Evolutionary conservation across 306 rosid genomes (phyloP).

Genomic region (Gastrolobium villosum): DNA sequence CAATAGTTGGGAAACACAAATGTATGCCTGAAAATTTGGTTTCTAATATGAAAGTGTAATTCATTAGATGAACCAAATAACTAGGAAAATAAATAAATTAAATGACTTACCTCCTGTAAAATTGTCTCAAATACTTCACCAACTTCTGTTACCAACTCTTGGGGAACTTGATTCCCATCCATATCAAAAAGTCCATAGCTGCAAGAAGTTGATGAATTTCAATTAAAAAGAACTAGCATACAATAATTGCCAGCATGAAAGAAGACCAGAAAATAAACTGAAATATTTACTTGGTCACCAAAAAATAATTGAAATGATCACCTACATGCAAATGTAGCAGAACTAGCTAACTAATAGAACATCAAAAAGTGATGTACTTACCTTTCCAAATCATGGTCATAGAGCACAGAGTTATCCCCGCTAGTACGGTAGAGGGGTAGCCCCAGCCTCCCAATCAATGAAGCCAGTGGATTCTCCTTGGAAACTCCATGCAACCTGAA

Average conservation of each 20-base stretch:
- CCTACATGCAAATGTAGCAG: neutral
- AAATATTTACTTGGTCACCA: neutral
- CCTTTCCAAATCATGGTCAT: conserved; percentile 97
- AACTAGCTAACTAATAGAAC: neutral
- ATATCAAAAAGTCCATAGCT: conserved; percentile 95
- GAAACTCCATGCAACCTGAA: conserved; percentile 96
- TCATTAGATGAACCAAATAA: conserved; percentile 13
- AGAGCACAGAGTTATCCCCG: conserved; percentile 91
- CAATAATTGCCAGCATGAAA: conserved; percentile 2
- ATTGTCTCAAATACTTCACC: conserved; percentile 81
- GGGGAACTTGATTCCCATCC: conserved; percentile 96
- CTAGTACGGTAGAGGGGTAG: conserved; percentile 92
- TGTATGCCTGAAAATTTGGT: neutral
- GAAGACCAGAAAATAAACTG: neutral
- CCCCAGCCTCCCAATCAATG: conserved; percentile 87
- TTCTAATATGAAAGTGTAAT: conserved; percentile 3
- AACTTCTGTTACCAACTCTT: conserved; percentile 84
- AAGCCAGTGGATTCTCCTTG: conserved; percentile 92
- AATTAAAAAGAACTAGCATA: conserved; percentile 22
- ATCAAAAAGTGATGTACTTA: conserved; percentile 25
- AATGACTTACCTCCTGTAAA: conserved; percentile 72
- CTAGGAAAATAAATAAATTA: neutral
- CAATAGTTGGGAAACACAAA: neutral
- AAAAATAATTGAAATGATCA: conserved; percentile 8
- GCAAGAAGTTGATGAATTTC: conserved; percentile 44